Evolutionary conservation across 2,329 filamentous ascomycete genomes (phyloP).

Genomic region (Trichothecium sympodiale): DNA sequence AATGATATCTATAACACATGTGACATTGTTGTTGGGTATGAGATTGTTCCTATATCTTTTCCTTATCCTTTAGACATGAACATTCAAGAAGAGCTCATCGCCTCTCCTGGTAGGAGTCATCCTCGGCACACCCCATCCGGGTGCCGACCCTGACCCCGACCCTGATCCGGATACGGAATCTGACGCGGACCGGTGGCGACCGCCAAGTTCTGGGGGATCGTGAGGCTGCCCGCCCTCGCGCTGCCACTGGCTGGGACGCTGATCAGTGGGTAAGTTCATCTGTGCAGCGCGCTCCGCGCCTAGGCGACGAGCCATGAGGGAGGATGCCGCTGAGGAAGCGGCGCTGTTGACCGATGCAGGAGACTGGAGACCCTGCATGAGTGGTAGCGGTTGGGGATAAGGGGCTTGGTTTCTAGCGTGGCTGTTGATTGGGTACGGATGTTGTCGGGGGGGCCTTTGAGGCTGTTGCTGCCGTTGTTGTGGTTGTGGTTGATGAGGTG

Average conservation of each 20-base stretch:
- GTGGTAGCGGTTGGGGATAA: constrained; percentile 2
- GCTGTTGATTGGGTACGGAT: not conserved
- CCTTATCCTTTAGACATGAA: constrained; percentile 19
- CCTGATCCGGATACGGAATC: not conserved
- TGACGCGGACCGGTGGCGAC: no score
- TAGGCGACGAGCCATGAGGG: constrained; percentile 41
- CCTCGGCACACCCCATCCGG: constrained; percentile 43
- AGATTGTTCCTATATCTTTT: no score
- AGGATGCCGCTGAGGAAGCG: constrained; percentile 21
- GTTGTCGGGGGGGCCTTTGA: constrained; percentile 8
- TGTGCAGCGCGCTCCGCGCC: constrained; percentile 36
- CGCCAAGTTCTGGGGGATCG: no score
- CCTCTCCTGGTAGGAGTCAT: constrained; percentile 57
- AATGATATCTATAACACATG: constrained; percentile 1
- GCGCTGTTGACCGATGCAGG: constrained; percentile 9
- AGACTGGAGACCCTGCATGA: constrained; percentile 5
- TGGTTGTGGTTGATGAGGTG: constrained; percentile 7
- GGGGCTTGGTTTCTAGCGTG: constrained; percentile 4
- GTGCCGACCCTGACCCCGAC: constrained; percentile 23
- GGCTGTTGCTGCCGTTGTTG: constrained; percentile 11
- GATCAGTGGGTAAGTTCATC: constrained; percentile 21
- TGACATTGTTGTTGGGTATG: no score
- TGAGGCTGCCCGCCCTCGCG: constrained; percentile 8
- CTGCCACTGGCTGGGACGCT: constrained; percentile 3
- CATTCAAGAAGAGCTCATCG: constrained; percentile 51